phyloP scores from a whole-genome alignment of 257 asterid genomes.

The Mitragyna speciosa region DNA sequence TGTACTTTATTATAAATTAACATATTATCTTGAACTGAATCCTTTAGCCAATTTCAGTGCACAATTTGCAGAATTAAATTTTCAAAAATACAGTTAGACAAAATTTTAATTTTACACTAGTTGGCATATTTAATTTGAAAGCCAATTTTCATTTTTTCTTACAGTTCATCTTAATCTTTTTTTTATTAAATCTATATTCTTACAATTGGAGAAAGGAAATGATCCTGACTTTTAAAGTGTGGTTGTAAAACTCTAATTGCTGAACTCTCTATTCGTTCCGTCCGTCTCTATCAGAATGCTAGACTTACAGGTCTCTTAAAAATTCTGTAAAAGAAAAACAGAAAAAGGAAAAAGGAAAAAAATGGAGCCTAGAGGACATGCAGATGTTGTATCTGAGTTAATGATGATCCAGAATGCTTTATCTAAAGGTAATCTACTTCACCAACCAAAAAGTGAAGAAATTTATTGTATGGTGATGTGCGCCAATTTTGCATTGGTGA shows the following conservation, averaged over 20 bases:
- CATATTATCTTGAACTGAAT: not conserved
- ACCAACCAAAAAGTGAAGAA: conserved; percentile 30
- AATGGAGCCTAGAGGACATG: not conserved
- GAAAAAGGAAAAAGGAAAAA: not conserved
- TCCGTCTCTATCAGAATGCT: no score
- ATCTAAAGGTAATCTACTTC: conserved; percentile 7
- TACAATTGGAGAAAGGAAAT: no score
- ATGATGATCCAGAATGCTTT: conserved; percentile 25
- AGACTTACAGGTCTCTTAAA: not conserved
- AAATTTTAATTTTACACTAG: no score
- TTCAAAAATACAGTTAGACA: not conserved
- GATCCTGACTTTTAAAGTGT: no score
- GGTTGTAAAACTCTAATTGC: no score
- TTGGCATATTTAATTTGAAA: no score
- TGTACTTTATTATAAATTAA: conserved; percentile 24
- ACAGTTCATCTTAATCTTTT: no score
- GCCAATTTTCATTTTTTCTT: no score
- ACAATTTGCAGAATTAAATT: no score
- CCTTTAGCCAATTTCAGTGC: not conserved
- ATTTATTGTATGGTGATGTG: conserved; percentile 10
- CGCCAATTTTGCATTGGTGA: conserved; percentile 17
- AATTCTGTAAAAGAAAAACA: not conserved
- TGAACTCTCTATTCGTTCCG: no score
- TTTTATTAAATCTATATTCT: no score
- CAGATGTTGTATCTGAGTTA: conserved; percentile 4